Evolutionary conservation across 129 eudicot species (phyloP).

Genomic region (Pulicaria dysenterica): DNA sequence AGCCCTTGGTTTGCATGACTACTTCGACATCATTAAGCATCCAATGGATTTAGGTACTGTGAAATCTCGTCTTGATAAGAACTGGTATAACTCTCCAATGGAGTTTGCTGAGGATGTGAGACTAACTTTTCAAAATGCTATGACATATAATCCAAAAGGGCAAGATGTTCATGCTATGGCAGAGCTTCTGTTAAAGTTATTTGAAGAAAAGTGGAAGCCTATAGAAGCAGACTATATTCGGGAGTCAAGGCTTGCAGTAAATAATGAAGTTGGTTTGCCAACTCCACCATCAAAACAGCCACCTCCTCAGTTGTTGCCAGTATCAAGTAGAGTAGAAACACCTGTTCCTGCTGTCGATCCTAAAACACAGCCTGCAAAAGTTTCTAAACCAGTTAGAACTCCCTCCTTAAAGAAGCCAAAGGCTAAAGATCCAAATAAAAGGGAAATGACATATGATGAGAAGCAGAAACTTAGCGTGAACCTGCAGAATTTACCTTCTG

Average conservation of each 20-base stretch:
- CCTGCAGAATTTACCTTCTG: conserved; percentile 83
- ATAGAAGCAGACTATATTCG: conserved; percentile 68
- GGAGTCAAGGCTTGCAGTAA: conserved; percentile 43
- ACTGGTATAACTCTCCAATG: conserved; percentile 72
- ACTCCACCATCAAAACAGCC: conserved; percentile 46
- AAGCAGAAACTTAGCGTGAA: conserved; percentile 81
- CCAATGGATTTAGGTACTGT: conserved; percentile 97
- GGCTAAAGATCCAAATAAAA: conserved; percentile 73
- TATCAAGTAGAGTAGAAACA: conserved; percentile 42
- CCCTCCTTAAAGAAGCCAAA: conserved; percentile 72
- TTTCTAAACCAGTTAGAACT: conserved; percentile 39
- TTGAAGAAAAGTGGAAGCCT: conserved; percentile 77
- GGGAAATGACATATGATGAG: conserved; percentile 92
- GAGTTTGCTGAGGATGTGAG: conserved; percentile 90
- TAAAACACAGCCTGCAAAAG: conserved; percentile 31
- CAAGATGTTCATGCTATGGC: conserved; percentile 93
- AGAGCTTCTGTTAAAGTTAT: conserved; percentile 60
- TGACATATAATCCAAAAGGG: conserved; percentile 85
- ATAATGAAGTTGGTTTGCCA: conserved; percentile 47
- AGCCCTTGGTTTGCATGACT: conserved; percentile 89
- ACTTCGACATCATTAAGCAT: conserved; percentile 69
- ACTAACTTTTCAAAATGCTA: conserved; percentile 78
- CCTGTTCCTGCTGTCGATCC: conserved; percentile 33
- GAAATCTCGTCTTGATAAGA: conserved; percentile 59
- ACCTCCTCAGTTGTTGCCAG: conserved; percentile 34